phyloP scores from a whole-genome alignment of 176 grass and related monocot species.

The Microstegium vimineum region DNA sequence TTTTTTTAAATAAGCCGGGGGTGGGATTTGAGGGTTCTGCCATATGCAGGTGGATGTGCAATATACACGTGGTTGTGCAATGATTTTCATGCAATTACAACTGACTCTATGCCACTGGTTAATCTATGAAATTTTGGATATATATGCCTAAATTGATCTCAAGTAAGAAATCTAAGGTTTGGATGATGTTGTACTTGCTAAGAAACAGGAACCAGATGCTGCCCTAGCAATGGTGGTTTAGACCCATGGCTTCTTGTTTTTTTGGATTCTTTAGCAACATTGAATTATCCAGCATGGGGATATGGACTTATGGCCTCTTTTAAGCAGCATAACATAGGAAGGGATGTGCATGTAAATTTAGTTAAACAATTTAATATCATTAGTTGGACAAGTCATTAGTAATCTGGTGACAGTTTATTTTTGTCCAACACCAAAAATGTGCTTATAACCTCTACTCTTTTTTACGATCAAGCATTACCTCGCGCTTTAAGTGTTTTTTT shows the following conservation, averaged over 20 bases:
- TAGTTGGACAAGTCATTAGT: no score
- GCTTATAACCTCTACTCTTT: no score
- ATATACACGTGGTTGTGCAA: not conserved
- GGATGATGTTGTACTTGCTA: not conserved
- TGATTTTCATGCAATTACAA: not conserved
- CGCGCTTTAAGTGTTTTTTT: no score
- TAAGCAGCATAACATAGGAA: no score
- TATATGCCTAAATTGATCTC: slow-evolving; percentile 8
- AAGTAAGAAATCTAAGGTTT: not conserved
- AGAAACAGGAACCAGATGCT: slow-evolving; percentile 79
- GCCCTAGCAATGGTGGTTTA: slow-evolving; percentile 95
- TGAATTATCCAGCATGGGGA: slow-evolving; percentile 96
- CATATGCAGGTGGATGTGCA: no score
- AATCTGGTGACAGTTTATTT: no score
- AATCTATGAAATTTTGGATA: not conserved
- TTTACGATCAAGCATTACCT: no score
- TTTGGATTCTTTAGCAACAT: slow-evolving; percentile 89
- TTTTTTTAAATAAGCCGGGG: no score
- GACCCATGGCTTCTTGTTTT: slow-evolving; percentile 92
- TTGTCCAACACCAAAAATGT: no score
- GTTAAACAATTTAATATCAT: no score
- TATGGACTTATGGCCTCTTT: slow-evolving; percentile 96
- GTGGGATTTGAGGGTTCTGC: no score
- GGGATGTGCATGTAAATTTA: no score
- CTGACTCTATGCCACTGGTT: not conserved